Conservation (phyloP, 2,329 filamentous ascomycete genomes). For the Diplocarpon mali region DNA sequence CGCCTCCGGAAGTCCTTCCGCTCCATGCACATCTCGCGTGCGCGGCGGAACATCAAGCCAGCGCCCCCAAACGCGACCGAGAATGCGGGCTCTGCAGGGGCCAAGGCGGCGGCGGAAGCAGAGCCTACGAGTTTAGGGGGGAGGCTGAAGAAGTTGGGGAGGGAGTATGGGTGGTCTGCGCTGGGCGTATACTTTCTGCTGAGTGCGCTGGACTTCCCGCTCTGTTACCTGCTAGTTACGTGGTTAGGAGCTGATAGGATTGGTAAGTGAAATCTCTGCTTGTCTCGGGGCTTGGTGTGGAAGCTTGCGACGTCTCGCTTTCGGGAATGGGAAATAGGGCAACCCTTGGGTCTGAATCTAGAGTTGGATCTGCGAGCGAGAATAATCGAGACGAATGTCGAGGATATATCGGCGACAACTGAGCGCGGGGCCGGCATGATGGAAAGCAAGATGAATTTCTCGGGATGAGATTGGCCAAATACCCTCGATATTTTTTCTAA, state of each 20-base stretch:
- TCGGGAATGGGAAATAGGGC: not conserved
- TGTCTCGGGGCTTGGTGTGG: not conserved
- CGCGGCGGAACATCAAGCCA: constrained; percentile 10
- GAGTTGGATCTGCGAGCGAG: too few relatives aligned
- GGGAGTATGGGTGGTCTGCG: constrained; percentile 90
- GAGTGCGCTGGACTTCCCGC: constrained; percentile 81
- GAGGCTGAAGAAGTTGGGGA: constrained; percentile 65
- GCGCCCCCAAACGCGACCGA: constrained; percentile 8
- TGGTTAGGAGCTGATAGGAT: constrained; percentile 77
- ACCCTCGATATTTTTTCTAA: too few relatives aligned
- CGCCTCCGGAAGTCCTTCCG: constrained; percentile 18
- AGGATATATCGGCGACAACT: too few relatives aligned
- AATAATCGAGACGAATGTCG: too few relatives aligned
- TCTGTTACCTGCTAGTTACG: constrained; percentile 84
- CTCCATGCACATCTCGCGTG: constrained; percentile 16
- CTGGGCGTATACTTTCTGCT: constrained; percentile 81
- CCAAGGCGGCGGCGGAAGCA: constrained; percentile 7
- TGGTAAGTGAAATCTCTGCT: constrained; percentile 40
- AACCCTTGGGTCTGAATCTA: not conserved
- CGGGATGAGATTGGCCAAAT: too few relatives aligned
- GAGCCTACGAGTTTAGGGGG: constrained; percentile 19
- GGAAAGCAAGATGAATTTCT: too few relatives aligned
- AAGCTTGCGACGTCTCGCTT: not conserved
- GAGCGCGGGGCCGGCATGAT: too few relatives aligned
- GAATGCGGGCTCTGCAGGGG: constrained; percentile 1